A percentile compares a stretch with the other conserved stretches of the same genome.
phyloP scores from a whole-genome alignment of 345 rosid species.

The Acer saccharum region DNA sequence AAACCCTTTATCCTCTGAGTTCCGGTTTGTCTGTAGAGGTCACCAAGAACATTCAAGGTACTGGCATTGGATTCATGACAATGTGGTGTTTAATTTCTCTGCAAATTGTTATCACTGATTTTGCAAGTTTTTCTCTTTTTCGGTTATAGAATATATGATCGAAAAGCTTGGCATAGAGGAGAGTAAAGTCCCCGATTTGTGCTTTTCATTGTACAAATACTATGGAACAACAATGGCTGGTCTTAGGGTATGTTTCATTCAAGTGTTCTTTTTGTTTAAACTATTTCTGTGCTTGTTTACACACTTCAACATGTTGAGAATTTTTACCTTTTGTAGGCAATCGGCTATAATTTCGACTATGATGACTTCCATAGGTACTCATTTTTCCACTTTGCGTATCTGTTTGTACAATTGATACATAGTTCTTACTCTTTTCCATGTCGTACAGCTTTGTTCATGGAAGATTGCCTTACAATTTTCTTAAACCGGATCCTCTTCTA shows the following conservation, averaged over 20 bases:
- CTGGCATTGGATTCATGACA: constrained; percentile 38
- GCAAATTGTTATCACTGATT: background rate
- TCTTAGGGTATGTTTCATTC: constrained; percentile 55
- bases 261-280: background rate
- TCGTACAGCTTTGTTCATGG: constrained; percentile 85
- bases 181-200: constrained; percentile 61
- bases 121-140: background rate
- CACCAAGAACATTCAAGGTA: constrained; percentile 79
- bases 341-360: constrained; percentile 74
- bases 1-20: constrained; percentile 77
- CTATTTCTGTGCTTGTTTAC: background rate
- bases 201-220: constrained; percentile 65
- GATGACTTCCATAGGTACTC: constrained; percentile 86
- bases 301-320: background rate
- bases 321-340: constrained; percentile 50
- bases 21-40: constrained; percentile 66
- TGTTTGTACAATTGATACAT: background rate
- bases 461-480: constrained; percentile 68
- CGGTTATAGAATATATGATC: constrained; percentile 67
- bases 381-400: background rate
- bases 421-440: background rate
- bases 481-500: constrained; percentile 85
- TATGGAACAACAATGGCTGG: constrained; percentile 99
- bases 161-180: constrained; percentile 64
- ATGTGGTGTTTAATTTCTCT: background rate